Evolutionary conservation across 345 rosid species (phyloP), one percentile per base, ranked within the genome.

Genomic region (Gossypium raimondii): DNA sequence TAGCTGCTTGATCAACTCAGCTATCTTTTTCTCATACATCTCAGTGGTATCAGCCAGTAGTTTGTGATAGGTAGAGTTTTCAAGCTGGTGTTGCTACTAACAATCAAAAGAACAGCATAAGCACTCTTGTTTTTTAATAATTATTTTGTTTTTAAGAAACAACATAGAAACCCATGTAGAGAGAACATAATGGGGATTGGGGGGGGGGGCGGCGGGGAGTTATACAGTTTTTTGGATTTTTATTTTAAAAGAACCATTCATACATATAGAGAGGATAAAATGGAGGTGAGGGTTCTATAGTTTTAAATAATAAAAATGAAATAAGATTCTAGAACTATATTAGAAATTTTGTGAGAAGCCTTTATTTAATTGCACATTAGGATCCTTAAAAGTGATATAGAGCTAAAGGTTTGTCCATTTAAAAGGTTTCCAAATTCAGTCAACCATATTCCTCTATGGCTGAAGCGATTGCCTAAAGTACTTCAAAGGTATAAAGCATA

Each of bases 1-100:
- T 63, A 88, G 82, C 76, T 70, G 88, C 81, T 85, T 84, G 73
- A 81, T 81, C 79, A 92, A 70, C 75, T 89, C 92, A 2, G 82
- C 85, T 79, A 94, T 80, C 82, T 88, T 92, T 77, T 77, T 89
- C 85, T 94, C 97, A 72, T 92, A 90, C 87, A 85, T 86, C 80
- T 87, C 88, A 79, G 89, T 92, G 72, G 86, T 84, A 75, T 92
- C 94, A 67, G 89, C 91, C 75, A 89, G 83, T 66, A 85, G 85
- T 67, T 89, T 88, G 79, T 90, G 87, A 81, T 87, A 85, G 45
- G 87, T 78, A 61, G 90, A 88, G 81, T 80, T 84, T 73, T 93
- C 92, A 67, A 86, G 87, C 81, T 85, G 93, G 50, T 87, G 81
- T 80, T 89, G 87, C 86, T 88, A 80, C 86, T 85, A 84, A 78